A percentile compares a stretch with the other conserved stretches of the same genome.
These are phyloP conservation scores for Clonostachys rosea DNA, from an alignment of 2,329 filamentous ascomycete genomes.

Conservation along the genomic window DNA sequence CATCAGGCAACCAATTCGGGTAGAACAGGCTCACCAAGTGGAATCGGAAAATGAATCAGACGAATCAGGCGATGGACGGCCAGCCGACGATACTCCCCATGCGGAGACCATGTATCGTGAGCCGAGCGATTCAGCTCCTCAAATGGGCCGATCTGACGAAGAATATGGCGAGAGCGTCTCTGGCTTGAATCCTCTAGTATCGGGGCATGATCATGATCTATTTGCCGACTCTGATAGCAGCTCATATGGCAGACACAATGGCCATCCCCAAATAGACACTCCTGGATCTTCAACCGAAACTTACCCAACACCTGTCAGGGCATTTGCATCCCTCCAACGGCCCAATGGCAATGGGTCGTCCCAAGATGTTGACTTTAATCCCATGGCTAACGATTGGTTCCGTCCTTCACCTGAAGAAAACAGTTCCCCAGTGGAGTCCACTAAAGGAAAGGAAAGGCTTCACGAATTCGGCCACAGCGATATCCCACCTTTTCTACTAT, in stretches of 20 bases:
- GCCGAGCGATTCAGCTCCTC: too few species aligned
- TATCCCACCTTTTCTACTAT: not conserved
- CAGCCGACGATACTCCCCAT: too few species aligned
- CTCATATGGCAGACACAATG: too few species aligned
- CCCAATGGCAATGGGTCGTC: not conserved
- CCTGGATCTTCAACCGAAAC: not conserved
- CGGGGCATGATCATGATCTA: too few species aligned
- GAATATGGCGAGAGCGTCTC: not conserved
- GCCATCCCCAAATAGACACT: not conserved
- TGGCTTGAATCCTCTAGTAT: too few species aligned
- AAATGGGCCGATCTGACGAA: not conserved
- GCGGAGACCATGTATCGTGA: too few species aligned
- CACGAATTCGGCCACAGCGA: not conserved
- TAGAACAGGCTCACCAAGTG: not conserved
- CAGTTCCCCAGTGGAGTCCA: too few species aligned
- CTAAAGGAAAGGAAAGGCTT: conserved; percentile 17
- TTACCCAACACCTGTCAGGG: too few species aligned
- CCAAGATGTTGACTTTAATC: not conserved
- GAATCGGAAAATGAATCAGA: conserved; percentile 9
- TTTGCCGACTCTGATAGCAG: too few species aligned
- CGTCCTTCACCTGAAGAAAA: not conserved
- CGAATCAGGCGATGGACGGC: not conserved
- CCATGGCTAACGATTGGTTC: not conserved
- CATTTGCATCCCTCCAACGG: too few species aligned
- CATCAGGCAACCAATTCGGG: conserved; percentile 4